Evolutionary conservation across 768 basidiomycete genomes (phyloP).

Genomic region (Suillus sp.): DNA sequence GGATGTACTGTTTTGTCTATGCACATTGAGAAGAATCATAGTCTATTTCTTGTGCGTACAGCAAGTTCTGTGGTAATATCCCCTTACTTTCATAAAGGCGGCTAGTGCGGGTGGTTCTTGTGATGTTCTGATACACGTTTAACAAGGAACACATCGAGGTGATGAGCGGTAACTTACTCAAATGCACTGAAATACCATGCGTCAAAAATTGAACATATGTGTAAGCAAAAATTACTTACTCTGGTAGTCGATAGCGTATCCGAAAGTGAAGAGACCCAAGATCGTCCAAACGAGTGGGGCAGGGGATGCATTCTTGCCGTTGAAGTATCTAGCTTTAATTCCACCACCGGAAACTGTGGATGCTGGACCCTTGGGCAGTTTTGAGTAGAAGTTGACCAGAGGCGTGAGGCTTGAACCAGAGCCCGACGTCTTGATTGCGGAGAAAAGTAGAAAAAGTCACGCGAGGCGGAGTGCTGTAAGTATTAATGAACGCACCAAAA

Average conservation of each 20-base stretch:
- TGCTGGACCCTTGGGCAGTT: constrained; percentile 88
- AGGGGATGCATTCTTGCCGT: constrained; percentile 82
- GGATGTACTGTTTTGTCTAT: not conserved
- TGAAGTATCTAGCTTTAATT: constrained; percentile 81
- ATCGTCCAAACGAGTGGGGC: constrained; percentile 66
- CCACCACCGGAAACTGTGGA: constrained; percentile 69
- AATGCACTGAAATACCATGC: constrained; percentile 58
- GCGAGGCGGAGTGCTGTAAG: not conserved
- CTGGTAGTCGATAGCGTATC: constrained; percentile 89
- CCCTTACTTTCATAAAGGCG: constrained; percentile 12
- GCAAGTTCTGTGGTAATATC: constrained; percentile 15
- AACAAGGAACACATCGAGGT: constrained; percentile 13
- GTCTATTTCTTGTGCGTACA: constrained; percentile 26
- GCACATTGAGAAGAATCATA: not conserved
- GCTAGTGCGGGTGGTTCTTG: constrained; percentile 86
- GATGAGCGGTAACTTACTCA: constrained; percentile 57
- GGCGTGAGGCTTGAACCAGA: constrained; percentile 79
- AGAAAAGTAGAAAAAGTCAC: constrained; percentile 17
- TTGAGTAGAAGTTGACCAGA: constrained; percentile 95
- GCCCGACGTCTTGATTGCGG: constrained; percentile 63
- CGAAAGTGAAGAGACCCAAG: constrained; percentile 67
- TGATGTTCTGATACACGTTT: constrained; percentile 65
- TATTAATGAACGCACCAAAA: constrained; percentile 56
- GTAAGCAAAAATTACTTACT: constrained; percentile 53
- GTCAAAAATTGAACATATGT: constrained; percentile 13